A percentile compares a stretch with the other conserved stretches of the same genome.
These are phyloP conservation scores for Epichloe sylvatica DNA, from an alignment of 2,329 filamentous ascomycete species.

Conservation along the genomic window DNA sequence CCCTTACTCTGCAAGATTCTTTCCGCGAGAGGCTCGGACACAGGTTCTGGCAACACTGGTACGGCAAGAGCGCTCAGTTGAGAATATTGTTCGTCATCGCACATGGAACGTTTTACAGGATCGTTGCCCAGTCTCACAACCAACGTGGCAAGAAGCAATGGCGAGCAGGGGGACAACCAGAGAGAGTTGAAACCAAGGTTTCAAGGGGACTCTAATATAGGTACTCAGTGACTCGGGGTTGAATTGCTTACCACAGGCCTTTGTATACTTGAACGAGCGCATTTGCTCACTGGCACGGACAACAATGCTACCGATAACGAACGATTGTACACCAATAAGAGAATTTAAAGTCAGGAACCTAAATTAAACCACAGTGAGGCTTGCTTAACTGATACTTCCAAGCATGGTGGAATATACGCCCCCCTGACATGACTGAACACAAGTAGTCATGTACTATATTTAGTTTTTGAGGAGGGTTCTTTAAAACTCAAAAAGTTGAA, in stretches of 20 bases:
- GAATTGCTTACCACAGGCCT: not conserved
- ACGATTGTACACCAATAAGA: too few relatives aligned
- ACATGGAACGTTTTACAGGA: slow-evolving; percentile 71
- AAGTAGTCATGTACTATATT: too few relatives aligned
- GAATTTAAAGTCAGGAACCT: too few relatives aligned
- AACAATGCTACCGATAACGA: too few relatives aligned
- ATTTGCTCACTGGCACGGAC: too few relatives aligned
- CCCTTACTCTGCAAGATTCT: slow-evolving; percentile 78
- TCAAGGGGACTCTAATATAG: not conserved
- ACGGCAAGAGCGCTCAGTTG: slow-evolving; percentile 61
- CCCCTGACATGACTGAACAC: too few relatives aligned
- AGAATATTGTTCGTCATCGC: slow-evolving; percentile 64
- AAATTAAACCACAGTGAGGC: too few relatives aligned
- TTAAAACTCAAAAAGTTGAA: too few relatives aligned
- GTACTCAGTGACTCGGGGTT: not conserved
- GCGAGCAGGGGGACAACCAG: slow-evolving; percentile 32
- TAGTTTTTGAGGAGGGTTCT: too few relatives aligned
- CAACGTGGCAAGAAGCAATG: slow-evolving; percentile 52
- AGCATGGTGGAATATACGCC: too few relatives aligned
- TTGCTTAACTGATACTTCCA: too few relatives aligned
- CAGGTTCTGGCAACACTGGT: slow-evolving; percentile 62
- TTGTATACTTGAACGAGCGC: not conserved
- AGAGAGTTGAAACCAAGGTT: not conserved
- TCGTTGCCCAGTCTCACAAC: slow-evolving; percentile 49
- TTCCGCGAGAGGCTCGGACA: slow-evolving; percentile 64